phyloP scores from a whole-genome alignment of 2,329 filamentous ascomycete species.

The Rugonectria rugulosa region DNA sequence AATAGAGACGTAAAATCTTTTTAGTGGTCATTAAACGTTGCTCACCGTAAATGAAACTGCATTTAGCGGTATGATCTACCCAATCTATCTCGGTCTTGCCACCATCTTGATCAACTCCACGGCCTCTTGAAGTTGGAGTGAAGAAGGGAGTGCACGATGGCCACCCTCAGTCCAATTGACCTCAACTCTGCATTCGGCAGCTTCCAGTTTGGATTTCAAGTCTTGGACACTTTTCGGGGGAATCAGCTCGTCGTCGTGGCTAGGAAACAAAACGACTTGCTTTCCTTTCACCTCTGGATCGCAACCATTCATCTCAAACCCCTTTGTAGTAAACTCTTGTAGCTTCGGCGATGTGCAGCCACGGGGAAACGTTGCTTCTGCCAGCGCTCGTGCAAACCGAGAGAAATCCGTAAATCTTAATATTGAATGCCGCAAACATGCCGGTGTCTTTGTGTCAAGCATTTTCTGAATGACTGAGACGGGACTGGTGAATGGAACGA shows the following conservation, averaged over 20 bases:
- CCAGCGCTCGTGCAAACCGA: not conserved
- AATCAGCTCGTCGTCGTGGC: not conserved
- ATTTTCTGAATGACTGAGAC: not conserved
- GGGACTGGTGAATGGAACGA: conserved; percentile 4
- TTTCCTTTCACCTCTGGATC: not conserved
- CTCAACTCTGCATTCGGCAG: not conserved
- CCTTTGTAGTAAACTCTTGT: not conserved
- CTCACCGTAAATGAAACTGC: too few species aligned
- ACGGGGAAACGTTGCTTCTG: not conserved
- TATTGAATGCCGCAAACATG: not conserved
- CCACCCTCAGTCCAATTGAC: conserved; percentile 4
- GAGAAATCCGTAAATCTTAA: not conserved
- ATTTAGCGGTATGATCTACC: not conserved
- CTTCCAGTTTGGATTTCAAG: not conserved
- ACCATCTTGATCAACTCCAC: not conserved
- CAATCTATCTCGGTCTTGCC: not conserved
- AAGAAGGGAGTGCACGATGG: conserved; percentile 4
- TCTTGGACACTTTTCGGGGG: not conserved
- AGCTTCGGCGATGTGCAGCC: not conserved
- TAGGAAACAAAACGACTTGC: conserved; percentile 4
- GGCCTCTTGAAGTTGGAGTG: not conserved
- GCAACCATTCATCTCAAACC: not conserved
- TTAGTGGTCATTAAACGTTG: too few species aligned
- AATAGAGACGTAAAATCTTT: too few species aligned
- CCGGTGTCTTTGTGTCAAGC: not conserved